These are phyloP conservation scores for Aspergillus hortae DNA, from an alignment of 2,329 filamentous ascomycete species.

Conservation along the genomic window DNA sequence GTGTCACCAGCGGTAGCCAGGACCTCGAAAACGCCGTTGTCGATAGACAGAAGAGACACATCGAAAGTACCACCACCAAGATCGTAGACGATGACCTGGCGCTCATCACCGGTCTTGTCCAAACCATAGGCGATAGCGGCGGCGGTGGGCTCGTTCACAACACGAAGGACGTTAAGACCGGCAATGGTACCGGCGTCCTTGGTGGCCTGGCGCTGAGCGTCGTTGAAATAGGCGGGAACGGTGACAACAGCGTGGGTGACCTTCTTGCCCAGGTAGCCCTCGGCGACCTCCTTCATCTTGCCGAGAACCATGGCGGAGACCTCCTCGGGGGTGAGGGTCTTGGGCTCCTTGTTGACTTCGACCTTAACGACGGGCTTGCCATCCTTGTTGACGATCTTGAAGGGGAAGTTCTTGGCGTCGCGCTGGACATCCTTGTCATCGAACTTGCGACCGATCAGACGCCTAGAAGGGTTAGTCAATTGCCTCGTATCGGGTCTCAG, in stretches of 20 bases:
- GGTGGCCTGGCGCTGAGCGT: conserved; percentile 94
- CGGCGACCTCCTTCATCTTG: conserved; percentile 66
- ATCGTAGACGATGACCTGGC: conserved; percentile 90
- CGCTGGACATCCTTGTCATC: conserved; percentile 80
- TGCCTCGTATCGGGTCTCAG: not conserved
- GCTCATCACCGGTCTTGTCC: conserved; percentile 78
- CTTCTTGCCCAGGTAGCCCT: conserved; percentile 59
- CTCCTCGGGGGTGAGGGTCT: conserved; percentile 65
- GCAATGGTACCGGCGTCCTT: conserved; percentile 92
- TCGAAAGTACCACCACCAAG: conserved; percentile 92
- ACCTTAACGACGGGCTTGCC: conserved; percentile 82
- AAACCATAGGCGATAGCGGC: conserved; percentile 93
- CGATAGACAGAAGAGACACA: conserved; percentile 88
- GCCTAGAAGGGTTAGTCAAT: conserved; percentile 48
- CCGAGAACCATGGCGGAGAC: conserved; percentile 64
- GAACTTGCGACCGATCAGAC: conserved; percentile 81
- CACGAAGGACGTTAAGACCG: conserved; percentile 90
- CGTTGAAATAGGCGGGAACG: conserved; percentile 97
- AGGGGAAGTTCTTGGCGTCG: conserved; percentile 98
- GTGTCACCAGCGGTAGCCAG: conserved; percentile 94
- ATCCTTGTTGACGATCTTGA: conserved; percentile 85
- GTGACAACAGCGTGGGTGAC: conserved; percentile 73
- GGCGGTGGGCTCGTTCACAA: conserved; percentile 94
- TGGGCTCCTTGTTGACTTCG: conserved; percentile 56
- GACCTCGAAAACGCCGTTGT: conserved; percentile 91